A percentile compares a stretch with the other conserved stretches of the same genome.
Conservation (phyloP, 148 eudicot species). For the Polygonum aviculare region DNA sequence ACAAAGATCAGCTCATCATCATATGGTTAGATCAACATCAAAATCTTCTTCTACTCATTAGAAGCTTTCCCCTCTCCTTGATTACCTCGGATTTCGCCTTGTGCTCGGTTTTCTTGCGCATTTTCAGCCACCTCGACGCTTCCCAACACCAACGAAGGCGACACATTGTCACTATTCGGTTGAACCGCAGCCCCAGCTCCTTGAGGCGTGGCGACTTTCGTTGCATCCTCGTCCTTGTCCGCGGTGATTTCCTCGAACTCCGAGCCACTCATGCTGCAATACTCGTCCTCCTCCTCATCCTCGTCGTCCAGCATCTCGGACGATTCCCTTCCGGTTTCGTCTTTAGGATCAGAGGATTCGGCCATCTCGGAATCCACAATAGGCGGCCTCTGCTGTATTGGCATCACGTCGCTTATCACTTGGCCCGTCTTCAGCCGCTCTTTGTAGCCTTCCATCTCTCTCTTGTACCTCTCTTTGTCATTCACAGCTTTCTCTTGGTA, state of each 20-base stretch:
- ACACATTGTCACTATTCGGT: neutral
- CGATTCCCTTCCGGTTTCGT: neutral
- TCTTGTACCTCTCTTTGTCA: conserved; percentile 14
- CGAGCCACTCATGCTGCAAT: neutral
- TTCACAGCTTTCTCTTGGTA: conserved; percentile 1
- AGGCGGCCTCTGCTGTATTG: conserved; percentile 8
- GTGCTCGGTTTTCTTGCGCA: neutral
- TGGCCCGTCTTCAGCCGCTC: neutral
- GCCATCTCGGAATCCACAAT: neutral
- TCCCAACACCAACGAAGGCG: neutral
- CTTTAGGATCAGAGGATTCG: neutral
- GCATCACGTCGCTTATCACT: conserved; percentile 5
- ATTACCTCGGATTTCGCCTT: neutral
- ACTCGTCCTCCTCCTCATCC: conserved; percentile 4
- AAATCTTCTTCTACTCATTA: neutral
- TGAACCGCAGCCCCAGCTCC: neutral
- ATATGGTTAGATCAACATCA: neutral
- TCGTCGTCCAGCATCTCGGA: neutral
- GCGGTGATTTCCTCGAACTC: neutral
- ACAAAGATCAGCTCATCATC: neutral
- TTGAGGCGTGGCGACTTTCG: neutral
- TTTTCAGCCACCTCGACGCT: neutral
- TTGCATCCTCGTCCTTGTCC: neutral
- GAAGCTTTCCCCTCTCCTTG: neutral
- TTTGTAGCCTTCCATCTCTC: conserved; percentile 12